Base-by-base conservation (phyloP, 2,329 filamentous ascomycete genomes). In the Zalaria obscura region DNA sequence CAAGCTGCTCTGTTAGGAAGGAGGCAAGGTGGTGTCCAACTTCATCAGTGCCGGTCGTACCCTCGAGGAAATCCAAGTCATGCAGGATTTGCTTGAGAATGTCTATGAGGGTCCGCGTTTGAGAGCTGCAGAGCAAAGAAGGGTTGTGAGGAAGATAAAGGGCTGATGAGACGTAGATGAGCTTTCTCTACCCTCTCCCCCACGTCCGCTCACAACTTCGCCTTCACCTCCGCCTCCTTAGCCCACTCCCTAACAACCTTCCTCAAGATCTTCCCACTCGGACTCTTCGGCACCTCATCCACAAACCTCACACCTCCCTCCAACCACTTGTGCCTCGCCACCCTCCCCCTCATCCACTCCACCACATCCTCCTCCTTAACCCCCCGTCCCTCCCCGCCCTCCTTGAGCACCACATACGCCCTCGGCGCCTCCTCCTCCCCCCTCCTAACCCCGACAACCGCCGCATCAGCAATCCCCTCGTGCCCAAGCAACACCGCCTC, bases 221-320 rank as follows among this genome's bases (percentile, higher is more conserved):
- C 45, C 33, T 45, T 50, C 33, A 45, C 34, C 38, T 59, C 50
- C 2, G 65, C 67, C 55, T 76, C 73, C 57, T 72, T 74, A 5
- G 72, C 67, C 72, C 71, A 75, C 35, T 75, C 70, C 48, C 68
- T 66, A 59, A 77, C 60, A 4, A 68, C 53, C 49, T 74, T 74
- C 38, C 72, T 61, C 53, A 71, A 63, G 39, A 77, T 75, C 62
- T 77, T 78, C 5, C 73, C 73, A 45, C 67, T 71, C 8, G 69
- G 66, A 36, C 74, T 56, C 53, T 74, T 75, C 1, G 73, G 73
- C 40, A 77, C 67, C 47, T 70, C 69, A 38, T 74, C 67, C 5
- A 76, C 64, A 45, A 76, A 75, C 26, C 65, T 59, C 27, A 75
- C 64, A n/a, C 62, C 61, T 7, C 62, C 62, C 8, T 56, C 47